Evolutionary conservation across 495 filamentous ascomycete genomes (phyloP), one percentile per base, ranked within the genome.

Genomic region (Xylaria flabelliformis): DNA sequence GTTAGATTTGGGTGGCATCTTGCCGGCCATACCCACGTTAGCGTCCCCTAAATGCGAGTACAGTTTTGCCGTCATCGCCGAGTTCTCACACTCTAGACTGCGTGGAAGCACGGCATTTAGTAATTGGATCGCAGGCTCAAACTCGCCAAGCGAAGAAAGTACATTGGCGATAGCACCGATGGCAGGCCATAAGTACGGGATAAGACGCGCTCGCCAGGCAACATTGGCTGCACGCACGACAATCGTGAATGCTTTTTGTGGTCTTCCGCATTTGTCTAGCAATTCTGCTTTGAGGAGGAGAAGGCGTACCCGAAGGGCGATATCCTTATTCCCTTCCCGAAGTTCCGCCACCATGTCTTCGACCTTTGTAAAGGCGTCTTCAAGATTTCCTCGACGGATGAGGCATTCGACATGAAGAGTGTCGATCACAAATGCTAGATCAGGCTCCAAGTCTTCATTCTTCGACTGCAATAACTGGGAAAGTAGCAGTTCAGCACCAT

Each of bases 1-100:
- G 36, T 78, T 72, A 15, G 82, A 78, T 21, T 73, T 78, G 24
- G 72, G 75, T 21, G 77, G 72, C 77, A 72, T 73, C 53, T 76
- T 79, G 1, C 93, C 91, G 0, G 94, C 95, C 75, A 94, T 82
- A 0, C 95, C 95, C 86, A 97, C 91, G 74, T 93, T 88, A 0
- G 92, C 91, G 78, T 98, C 94, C 5, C 91, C 93, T 10, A 97
- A 85, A n/a, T 89, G 80, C 24, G 89, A 89, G 80, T 94, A 96
- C 42, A 93, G 85, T 62, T 87, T 85, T 4, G 89, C 95, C 13
- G 86, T 85, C 26, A 94, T 82, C 21, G 83, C 83, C 15, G 87
- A 85, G 64, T 93, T 89, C 70, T 91, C 91, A 44, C 89, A 88
- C 79, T 97, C 94, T 12, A 97, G 84, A 4, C 92, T 88, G 75